Evolutionary conservation across 2,329 filamentous ascomycete species (phyloP).

Genomic region (Aureobasidium sp.): DNA sequence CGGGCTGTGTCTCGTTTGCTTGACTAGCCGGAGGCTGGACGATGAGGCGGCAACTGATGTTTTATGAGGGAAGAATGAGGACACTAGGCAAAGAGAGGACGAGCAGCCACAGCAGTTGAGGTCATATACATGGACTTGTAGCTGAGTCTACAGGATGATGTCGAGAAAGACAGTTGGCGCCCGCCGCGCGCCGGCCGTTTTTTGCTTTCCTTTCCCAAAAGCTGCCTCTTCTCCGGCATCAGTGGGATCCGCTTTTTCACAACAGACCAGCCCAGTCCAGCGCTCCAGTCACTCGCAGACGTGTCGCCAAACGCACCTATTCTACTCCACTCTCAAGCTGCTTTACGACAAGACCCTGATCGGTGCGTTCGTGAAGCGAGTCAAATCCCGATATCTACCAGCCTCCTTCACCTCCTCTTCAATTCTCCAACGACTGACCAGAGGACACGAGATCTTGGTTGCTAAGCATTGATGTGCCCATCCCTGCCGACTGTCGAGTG

Average conservation of each 20-base stretch:
- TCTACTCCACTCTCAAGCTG: constrained; percentile 4
- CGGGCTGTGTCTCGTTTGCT: constrained; percentile 6
- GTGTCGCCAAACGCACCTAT: not conserved
- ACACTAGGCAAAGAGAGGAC: not conserved
- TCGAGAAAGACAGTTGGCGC: constrained; percentile 10
- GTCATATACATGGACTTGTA: constrained; percentile 8
- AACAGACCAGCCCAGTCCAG: not conserved
- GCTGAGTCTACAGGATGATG: constrained; percentile 9
- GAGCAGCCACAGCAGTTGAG: constrained; percentile 10
- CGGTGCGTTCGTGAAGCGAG: not conserved
- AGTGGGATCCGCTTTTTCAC: constrained; percentile 7
- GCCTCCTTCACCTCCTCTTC: not conserved
- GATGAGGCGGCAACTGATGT: not conserved
- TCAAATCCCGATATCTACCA: not conserved
- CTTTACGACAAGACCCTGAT: constrained; percentile 2
- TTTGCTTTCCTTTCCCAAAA: constrained; percentile 4
- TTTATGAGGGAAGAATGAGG: not conserved
- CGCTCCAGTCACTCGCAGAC: not conserved
- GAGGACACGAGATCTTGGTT: not conserved
- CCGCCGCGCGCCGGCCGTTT: constrained; percentile 11
- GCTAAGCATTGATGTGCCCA: not conserved
- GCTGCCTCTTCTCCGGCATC: constrained; percentile 8
- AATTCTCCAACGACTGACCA: not conserved
- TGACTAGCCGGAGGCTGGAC: constrained; percentile 1
- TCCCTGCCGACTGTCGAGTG: not conserved